These are phyloP conservation scores for Chalciporus sphaerocephalus DNA, from an alignment of 768 basidiomycete species.

Conservation along the genomic window DNA sequence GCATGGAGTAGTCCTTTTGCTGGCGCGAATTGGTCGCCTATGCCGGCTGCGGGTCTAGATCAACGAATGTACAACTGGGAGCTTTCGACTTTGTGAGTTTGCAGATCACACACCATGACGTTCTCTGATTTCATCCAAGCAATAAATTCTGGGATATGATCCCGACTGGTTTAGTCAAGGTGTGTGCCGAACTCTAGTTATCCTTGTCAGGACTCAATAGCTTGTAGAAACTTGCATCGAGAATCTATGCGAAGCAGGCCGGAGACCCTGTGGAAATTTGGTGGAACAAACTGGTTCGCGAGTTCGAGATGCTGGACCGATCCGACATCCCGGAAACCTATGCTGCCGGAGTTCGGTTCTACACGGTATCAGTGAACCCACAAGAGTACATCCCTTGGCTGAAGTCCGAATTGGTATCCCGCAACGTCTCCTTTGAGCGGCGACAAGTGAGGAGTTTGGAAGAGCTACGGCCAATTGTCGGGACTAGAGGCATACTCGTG, in stretches of 20 bases:
- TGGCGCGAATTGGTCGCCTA: constrained; percentile 46
- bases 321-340: constrained; percentile 35
- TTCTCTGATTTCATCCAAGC: constrained; percentile 23
- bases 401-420: constrained; percentile 33
- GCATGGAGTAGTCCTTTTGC: constrained; percentile 52
- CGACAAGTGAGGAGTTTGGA: constrained; percentile 41
- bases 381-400: constrained; percentile 50
- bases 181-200: constrained; percentile 11
- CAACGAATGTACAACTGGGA: constrained; percentile 37
- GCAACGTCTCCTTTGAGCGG: constrained; percentile 43
- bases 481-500: constrained; percentile 40
- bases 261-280: constrained; percentile 28
- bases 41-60: constrained; percentile 34
- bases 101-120: neutral
- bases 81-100: constrained; percentile 38
- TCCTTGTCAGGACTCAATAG: constrained; percentile 2
- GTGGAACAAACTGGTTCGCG: constrained; percentile 38
- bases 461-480: constrained; percentile 41
- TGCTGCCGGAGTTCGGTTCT: constrained; percentile 39
- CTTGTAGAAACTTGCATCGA: constrained; percentile 36
- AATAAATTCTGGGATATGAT: constrained; percentile 48
- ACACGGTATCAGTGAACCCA: constrained; percentile 48
- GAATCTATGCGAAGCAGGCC: constrained; percentile 26
- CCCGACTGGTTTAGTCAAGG: constrained; percentile 39
- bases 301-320: constrained; percentile 32